phyloP scores from a whole-genome alignment of 805 yeast genomes.

The Candida chilensis region DNA sequence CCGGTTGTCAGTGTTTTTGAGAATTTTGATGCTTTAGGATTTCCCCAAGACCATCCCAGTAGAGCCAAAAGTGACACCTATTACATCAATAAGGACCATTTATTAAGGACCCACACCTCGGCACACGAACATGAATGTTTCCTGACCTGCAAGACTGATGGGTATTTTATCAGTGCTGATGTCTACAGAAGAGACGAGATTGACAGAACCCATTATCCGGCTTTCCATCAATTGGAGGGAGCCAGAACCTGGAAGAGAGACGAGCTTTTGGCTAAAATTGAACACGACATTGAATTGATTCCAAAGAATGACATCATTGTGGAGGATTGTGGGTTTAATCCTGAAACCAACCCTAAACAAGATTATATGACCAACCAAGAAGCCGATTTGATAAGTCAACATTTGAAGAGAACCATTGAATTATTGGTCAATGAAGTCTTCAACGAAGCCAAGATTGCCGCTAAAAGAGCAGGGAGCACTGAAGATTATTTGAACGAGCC shows the following conservation, averaged over 20 bases:
- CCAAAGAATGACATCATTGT: constrained; percentile 67
- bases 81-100: constrained; percentile 63
- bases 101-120: constrained; percentile 90
- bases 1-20: constrained; percentile 79
- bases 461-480: constrained; percentile 48
- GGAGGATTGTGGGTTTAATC: constrained; percentile 57
- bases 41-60: constrained; percentile 90
- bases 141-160: constrained; percentile 56
- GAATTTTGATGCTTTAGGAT: constrained; percentile 88
- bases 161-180: constrained; percentile 90
- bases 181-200: constrained; percentile 94
- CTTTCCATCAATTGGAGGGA: constrained; percentile 97
- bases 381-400: constrained; percentile 59
- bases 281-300: constrained; percentile 51
- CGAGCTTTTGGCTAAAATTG: constrained; percentile 35
- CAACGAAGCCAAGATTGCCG: constrained; percentile 56
- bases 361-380: constrained; percentile 62
- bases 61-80: constrained; percentile 89
- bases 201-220: constrained; percentile 94
- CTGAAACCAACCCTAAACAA: constrained; percentile 70
- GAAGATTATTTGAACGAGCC: constrained; percentile 62
- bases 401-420: constrained; percentile 82
- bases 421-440: constrained; percentile 76
- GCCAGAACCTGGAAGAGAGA: constrained; percentile 74
- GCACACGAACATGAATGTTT: constrained; percentile 94